Base-by-base conservation (phyloP, 768 basidiomycete species). In the Pilatotrama ljubarskyi region DNA sequence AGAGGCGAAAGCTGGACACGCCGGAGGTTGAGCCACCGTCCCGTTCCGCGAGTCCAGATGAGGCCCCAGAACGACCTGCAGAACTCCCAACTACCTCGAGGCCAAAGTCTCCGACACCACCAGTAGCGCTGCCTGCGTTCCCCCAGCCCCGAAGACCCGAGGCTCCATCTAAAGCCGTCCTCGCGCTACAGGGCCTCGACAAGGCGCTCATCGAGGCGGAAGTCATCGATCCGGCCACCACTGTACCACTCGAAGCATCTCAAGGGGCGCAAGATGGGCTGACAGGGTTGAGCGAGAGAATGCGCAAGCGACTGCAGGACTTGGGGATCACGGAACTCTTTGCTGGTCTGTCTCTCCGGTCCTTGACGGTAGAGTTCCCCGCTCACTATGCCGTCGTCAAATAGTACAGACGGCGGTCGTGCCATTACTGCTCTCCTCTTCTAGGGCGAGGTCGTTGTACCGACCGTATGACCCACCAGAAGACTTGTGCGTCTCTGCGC, bases 401-500 rank as follows among this genome's bases (percentile, higher is more conserved):
- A 43, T 66, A 95, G 97, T 98, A 1, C 97, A 99, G 79, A 93
- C 92, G 0, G 82, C 82, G 17, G 82, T 98, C 13, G 74, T 98
- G 0, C 95, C 96, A 1, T 85, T 93, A 68, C 78, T 98, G 0
- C 80, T 95, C 14, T 51, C 76, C 48, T 69, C 78, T 17, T 64
- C 70, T 9, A 64, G 71, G 4, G 71, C 80, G 40, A 71, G 76
- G 50, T 72, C 77, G 1, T 72, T 94, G 10, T 92, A 93, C 67
- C 76, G 80, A 42, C 87, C 91, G 0, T 87, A 83, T 65, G 70
- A 81, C 57, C 80, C 84, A 36, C 86, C 86, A 25, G 80, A 80
- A 25, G 97, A 99, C 73, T 81, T 95, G 13, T 95, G 95, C 65
- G 91, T 96, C 13, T 97, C 94, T 8, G 97, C 97, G 1, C 97